These are phyloP conservation scores for Populus ilicifolia DNA, from an alignment of 345 rosid genomes.

Conservation along the genomic window DNA sequence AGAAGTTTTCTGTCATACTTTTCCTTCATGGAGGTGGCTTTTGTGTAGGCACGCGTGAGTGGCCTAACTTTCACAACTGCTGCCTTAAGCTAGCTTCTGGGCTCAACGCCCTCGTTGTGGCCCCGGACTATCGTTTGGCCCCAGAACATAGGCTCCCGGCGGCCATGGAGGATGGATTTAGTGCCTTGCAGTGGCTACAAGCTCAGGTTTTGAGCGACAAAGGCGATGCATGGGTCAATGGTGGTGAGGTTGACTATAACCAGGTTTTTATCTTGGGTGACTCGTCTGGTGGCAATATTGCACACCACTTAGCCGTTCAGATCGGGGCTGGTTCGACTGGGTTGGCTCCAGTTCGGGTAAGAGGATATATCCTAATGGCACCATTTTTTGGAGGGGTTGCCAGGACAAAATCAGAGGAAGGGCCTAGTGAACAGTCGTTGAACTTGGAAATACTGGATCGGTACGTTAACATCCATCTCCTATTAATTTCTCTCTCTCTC, in stretches of 20 bases:
- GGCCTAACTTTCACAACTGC: slow-evolving; percentile 74
- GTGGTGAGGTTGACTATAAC: slow-evolving; percentile 47
- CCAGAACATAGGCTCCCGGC: slow-evolving; percentile 84
- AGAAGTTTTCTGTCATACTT: slow-evolving; percentile 16
- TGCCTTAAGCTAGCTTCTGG: slow-evolving; percentile 57
- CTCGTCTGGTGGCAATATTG: slow-evolving; percentile 88
- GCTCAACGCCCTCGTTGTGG: slow-evolving; percentile 52
- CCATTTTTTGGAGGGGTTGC: slow-evolving; percentile 85
- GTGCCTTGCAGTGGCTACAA: slow-evolving; percentile 46
- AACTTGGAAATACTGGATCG: slow-evolving; percentile 70
- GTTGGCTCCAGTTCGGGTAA: slow-evolving; percentile 54
- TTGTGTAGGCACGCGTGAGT: slow-evolving; percentile 65
- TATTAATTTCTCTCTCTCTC: background rate
- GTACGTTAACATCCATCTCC: slow-evolving; percentile 30
- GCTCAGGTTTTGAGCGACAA: slow-evolving; percentile 36
- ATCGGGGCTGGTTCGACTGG: slow-evolving; percentile 37
- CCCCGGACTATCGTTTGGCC: slow-evolving; percentile 76
- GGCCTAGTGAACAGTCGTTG: slow-evolving; percentile 55
- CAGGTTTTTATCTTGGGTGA: slow-evolving; percentile 66
- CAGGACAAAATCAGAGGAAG: slow-evolving; percentile 72
- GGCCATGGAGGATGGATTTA: slow-evolving; percentile 55
- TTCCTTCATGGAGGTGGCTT: slow-evolving; percentile 84
- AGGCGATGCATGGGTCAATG: slow-evolving; percentile 37
- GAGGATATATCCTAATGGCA: slow-evolving; percentile 71
- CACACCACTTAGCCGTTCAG: slow-evolving; percentile 70